These are phyloP conservation scores for Sarocladium oryzae DNA, from an alignment of 2,329 filamentous ascomycete genomes.

Conservation along the genomic window DNA sequence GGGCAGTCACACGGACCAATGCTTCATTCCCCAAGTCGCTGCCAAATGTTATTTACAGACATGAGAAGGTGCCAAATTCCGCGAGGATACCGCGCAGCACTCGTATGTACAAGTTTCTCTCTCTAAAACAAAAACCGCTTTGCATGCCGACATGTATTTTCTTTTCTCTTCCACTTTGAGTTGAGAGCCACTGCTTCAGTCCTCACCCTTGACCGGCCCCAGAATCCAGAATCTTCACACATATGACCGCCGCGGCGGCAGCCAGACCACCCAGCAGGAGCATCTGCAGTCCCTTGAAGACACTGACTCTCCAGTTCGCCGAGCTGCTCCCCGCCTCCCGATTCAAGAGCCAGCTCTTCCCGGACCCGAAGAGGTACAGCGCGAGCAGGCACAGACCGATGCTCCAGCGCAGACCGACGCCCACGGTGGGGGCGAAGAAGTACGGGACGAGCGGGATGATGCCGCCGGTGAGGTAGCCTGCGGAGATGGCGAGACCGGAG, in stretches of 20 bases:
- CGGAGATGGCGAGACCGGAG: slow-evolving; percentile 52
- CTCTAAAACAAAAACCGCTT: too few relatives aligned
- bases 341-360: neutral
- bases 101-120: too few relatives aligned
- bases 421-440: slow-evolving; percentile 41
- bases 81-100: too few relatives aligned
- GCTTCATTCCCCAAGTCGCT: too few relatives aligned
- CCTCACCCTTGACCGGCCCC: too few relatives aligned
- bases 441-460: slow-evolving; percentile 58
- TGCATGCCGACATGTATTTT: too few relatives aligned
- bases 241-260: neutral
- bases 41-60: too few relatives aligned
- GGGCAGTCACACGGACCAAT: too few relatives aligned
- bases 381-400: neutral
- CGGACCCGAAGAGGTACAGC: neutral
- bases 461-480: slow-evolving; percentile 57
- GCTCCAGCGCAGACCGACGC: slow-evolving; percentile 43
- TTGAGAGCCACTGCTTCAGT: too few relatives aligned
- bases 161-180: too few relatives aligned
- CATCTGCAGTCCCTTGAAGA: slow-evolving; percentile 1
- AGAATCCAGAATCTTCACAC: neutral
- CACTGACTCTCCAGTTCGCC: neutral
- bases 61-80: too few relatives aligned
- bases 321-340: neutral
- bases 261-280: neutral